Evolutionary conservation across 2,329 filamentous ascomycete species (phyloP).

Genomic region (Penicillium sp.): DNA sequence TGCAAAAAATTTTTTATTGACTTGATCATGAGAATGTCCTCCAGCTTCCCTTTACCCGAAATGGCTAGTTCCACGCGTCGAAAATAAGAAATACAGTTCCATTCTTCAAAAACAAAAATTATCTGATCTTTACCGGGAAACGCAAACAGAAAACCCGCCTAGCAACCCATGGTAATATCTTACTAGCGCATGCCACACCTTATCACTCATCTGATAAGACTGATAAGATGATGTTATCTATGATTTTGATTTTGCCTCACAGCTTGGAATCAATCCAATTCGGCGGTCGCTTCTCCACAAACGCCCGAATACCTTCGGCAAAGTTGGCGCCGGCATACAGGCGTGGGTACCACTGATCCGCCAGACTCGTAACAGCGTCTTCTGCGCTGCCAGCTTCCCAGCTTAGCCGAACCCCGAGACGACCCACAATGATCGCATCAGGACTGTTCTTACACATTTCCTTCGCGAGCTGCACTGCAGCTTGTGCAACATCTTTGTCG

Average conservation of each 20-base stretch:
- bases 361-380: slow-evolving; percentile 58
- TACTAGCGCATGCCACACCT: background rate
- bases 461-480: slow-evolving; percentile 59
- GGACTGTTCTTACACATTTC: slow-evolving; percentile 67
- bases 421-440: slow-evolving; percentile 69
- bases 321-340: slow-evolving; percentile 69
- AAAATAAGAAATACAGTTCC: background rate
- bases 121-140: background rate
- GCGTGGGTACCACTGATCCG: slow-evolving; percentile 58
- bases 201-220: slow-evolving; percentile 1
- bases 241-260: slow-evolving; percentile 8
- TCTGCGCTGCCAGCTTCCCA: slow-evolving; percentile 70
- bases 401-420: slow-evolving; percentile 67
- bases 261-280: slow-evolving; percentile 53
- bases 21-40: background rate
- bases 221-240: slow-evolving; percentile 6
- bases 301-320: slow-evolving; percentile 70
- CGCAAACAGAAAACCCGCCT: background rate
- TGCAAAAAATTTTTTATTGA: background rate
- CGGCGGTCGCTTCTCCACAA: slow-evolving; percentile 71
- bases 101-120: background rate
- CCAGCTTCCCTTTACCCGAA: background rate
- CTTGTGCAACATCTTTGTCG: slow-evolving; percentile 29
- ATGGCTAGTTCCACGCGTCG: background rate
- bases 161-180: background rate